Conservation (phyloP, 257 asterid species). For the Leptodermis oblonga region DNA sequence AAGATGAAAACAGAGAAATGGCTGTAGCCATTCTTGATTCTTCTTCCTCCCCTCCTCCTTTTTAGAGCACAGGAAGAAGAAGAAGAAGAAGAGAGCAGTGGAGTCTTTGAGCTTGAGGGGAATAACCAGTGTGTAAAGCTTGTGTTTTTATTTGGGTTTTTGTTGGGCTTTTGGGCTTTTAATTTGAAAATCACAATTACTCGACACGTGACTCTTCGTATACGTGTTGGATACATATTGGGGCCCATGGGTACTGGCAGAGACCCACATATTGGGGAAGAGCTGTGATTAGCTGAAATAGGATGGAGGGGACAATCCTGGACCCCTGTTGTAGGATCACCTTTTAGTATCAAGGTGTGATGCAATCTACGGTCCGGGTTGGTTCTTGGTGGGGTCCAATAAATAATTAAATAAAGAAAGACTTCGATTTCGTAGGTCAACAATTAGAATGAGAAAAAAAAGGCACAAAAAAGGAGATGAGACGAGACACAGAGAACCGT, state of each 20-base stretch:
- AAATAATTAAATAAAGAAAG: background rate
- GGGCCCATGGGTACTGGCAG: conserved; percentile 11
- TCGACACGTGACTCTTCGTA: conserved; percentile 42
- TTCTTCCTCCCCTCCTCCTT: conserved; percentile 17
- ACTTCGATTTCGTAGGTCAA: background rate
- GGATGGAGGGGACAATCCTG: background rate
- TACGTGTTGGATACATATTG: conserved; percentile 17
- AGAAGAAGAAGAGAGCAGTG: background rate
- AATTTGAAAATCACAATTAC: conserved; percentile 26
- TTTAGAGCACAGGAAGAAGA: background rate
- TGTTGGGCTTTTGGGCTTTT: conserved; percentile 6
- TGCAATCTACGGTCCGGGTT: conserved; percentile 7
- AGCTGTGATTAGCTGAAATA: background rate
- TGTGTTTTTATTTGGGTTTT: conserved; percentile 24
- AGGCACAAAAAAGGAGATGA: background rate
- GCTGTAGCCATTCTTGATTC: conserved; percentile 28
- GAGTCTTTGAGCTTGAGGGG: background rate
- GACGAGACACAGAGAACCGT: too few relatives aligned
- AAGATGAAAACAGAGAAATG: conserved; percentile 17
- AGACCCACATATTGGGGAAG: background rate
- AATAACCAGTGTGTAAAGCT: conserved; percentile 13
- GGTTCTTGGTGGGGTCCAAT: conserved; percentile 4
- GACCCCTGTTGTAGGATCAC: background rate
- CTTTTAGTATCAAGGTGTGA: background rate
- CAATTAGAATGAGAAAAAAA: background rate